Evolutionary conservation across 225 moss, liverwort and hornwort genomes (phyloP).

Genomic region (Pseudisothecium myosuroides): DNA sequence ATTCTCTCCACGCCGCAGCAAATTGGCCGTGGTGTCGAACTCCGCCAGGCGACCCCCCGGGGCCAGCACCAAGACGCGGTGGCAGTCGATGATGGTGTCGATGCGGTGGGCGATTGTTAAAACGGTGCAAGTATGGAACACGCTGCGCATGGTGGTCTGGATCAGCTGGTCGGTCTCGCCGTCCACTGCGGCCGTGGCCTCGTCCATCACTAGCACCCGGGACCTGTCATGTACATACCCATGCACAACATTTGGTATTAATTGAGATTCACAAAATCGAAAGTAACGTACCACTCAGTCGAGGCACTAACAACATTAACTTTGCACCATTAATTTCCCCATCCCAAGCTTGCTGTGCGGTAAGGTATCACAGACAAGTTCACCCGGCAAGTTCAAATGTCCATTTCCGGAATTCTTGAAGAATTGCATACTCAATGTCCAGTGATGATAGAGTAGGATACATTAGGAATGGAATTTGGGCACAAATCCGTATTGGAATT

Average conservation of each 20-base stretch:
- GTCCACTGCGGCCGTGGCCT: constrained; percentile 72
- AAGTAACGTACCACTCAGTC: too few relatives aligned
- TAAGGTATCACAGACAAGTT: too few relatives aligned
- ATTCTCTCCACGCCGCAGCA: neutral
- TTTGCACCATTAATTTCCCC: too few relatives aligned
- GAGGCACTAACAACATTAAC: too few relatives aligned
- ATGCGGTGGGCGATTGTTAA: constrained; percentile 49
- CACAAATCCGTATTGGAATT: too few relatives aligned
- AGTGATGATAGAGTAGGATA: too few relatives aligned
- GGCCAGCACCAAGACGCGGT: constrained; percentile 54
- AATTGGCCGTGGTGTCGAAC: neutral
- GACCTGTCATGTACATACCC: constrained; percentile 1
- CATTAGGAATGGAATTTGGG: too few relatives aligned
- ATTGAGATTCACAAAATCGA: neutral
- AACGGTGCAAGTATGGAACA: constrained; percentile 52
- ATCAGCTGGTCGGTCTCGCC: constrained; percentile 59
- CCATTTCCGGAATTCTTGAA: too few relatives aligned
- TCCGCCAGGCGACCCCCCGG: constrained; percentile 14
- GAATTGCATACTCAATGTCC: too few relatives aligned
- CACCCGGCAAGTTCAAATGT: too few relatives aligned
- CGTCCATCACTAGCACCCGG: constrained; percentile 63
- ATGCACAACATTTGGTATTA: neutral
- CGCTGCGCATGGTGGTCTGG: constrained; percentile 39
- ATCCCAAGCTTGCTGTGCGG: too few relatives aligned
- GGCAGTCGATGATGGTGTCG: constrained; percentile 46